These are phyloP conservation scores for Claviceps sp. DNA, from an alignment of 2,329 filamentous ascomycete species.

Conservation along the genomic window DNA sequence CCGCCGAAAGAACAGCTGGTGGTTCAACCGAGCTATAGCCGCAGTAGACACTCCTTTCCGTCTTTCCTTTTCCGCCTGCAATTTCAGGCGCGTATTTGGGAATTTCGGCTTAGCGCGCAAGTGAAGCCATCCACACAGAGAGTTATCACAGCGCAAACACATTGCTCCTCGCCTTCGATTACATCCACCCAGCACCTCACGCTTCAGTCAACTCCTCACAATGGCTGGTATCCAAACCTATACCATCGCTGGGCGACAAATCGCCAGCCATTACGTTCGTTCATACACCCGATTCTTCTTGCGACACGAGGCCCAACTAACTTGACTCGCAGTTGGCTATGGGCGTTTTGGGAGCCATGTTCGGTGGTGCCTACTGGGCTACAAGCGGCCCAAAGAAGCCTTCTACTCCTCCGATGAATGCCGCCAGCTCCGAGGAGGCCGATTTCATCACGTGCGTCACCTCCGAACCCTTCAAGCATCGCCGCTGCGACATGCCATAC, in stretches of 20 bases:
- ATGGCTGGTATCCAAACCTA: slow-evolving; percentile 32
- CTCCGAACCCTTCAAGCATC: slow-evolving; percentile 6
- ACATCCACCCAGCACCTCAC: slow-evolving; percentile 9
- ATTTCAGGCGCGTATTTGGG: slow-evolving; percentile 18
- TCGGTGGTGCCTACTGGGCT: slow-evolving; percentile 33
- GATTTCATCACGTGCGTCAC: slow-evolving; percentile 50
- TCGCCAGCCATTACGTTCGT: slow-evolving; percentile 50
- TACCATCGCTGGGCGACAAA: slow-evolving; percentile 43
- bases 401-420: slow-evolving; percentile 45
- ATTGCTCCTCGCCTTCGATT: neutral
- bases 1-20: neutral
- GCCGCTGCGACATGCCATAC: neutral
- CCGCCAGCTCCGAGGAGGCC: slow-evolving; percentile 47
- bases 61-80: slow-evolving; percentile 14
- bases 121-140: slow-evolving; percentile 10
- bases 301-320: slow-evolving; percentile 4
- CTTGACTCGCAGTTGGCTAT: slow-evolving; percentile 38
- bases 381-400: slow-evolving; percentile 31
- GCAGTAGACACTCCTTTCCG: slow-evolving; percentile 1
- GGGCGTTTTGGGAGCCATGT: slow-evolving; percentile 37
- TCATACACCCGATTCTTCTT: slow-evolving; percentile 6
- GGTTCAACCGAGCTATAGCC: slow-evolving; percentile 18
- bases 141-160: slow-evolving; percentile 11
- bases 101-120: slow-evolving; percentile 12
- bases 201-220: slow-evolving; percentile 12